A percentile compares a stretch with the other conserved stretches of the same genome.
phyloP scores from a whole-genome alignment of 2,329 filamentous ascomycete genomes.

The Fusarium illudens region DNA sequence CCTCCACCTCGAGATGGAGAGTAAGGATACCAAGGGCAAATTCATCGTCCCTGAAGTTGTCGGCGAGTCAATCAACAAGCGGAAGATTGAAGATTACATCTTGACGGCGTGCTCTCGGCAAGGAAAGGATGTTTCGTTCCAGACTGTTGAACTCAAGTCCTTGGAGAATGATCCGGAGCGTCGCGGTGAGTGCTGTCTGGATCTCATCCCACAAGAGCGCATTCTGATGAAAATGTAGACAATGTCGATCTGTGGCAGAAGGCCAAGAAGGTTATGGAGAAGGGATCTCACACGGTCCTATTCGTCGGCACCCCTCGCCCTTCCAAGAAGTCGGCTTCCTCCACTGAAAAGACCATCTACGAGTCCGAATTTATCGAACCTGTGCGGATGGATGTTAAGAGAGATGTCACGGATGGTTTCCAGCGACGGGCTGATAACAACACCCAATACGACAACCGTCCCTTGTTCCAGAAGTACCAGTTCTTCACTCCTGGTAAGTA shows the following conservation, averaged over 20 bases:
- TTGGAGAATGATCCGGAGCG: conserved; percentile 55
- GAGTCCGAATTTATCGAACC: conserved; percentile 69
- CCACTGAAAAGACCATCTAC: conserved; percentile 60
- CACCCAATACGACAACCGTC: conserved; percentile 53
- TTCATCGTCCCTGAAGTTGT: conserved; percentile 67
- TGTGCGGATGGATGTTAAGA: conserved; percentile 78
- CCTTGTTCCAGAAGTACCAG: conserved; percentile 91
- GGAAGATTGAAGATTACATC: conserved; percentile 56
- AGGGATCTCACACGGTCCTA: conserved; percentile 74
- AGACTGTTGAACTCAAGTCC: conserved; percentile 53
- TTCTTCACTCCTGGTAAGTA: conserved; percentile 84
- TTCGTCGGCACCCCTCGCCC: conserved; percentile 70
- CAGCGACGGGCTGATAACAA: conserved; percentile 50
- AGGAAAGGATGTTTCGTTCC: conserved; percentile 52
- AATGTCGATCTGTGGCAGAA: conserved; percentile 11
- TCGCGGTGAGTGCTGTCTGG: conserved; percentile 52
- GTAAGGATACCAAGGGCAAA: conserved; percentile 48
- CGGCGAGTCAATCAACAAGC: conserved; percentile 54
- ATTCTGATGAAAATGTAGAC: conserved; percentile 19
- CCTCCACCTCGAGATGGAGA: conserved; percentile 55
- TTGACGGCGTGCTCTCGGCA: conserved; percentile 54
- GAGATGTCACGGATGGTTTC: conserved; percentile 53
- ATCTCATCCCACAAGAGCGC: background rate
- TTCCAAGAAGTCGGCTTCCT: conserved; percentile 6
- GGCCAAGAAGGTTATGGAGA: conserved; percentile 22